A percentile compares a stretch with the other conserved stretches of the same genome.
Conservation (phyloP, 495 filamentous ascomycete genomes). For the Echria macrotheca region DNA sequence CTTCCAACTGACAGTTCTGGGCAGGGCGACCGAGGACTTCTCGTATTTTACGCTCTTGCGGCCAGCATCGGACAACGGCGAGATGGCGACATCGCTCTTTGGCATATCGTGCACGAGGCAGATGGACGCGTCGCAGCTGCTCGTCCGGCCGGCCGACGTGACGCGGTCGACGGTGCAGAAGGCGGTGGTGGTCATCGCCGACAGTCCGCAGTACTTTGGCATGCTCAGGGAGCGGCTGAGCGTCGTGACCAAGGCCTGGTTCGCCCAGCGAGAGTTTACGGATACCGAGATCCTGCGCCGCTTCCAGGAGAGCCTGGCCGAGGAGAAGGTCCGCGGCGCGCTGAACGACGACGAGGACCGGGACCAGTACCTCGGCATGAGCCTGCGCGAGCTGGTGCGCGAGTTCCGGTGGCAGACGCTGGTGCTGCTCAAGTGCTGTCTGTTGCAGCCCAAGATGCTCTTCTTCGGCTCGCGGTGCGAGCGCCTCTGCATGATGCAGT, state of each 20-base stretch:
- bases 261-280: slow-evolving; percentile 78
- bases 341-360: slow-evolving; percentile 64
- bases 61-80: slow-evolving; percentile 48
- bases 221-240: slow-evolving; percentile 77
- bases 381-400: slow-evolving; percentile 83
- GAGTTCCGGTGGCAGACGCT: slow-evolving; percentile 92
- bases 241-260: slow-evolving; percentile 92
- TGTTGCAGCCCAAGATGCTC: slow-evolving; percentile 98
- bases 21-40: slow-evolving; percentile 84
- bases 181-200: slow-evolving; percentile 93
- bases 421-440: slow-evolving; percentile 85
- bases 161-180: slow-evolving; percentile 96
- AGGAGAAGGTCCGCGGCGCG: slow-evolving; percentile 55
- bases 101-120: slow-evolving; percentile 94
- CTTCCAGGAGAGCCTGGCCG: slow-evolving; percentile 83
- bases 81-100: slow-evolving; percentile 79
- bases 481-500: slow-evolving; percentile 94
- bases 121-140: slow-evolving; percentile 70
- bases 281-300: slow-evolving; percentile 55
- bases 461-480: slow-evolving; percentile 97
- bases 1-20: slow-evolving; percentile 1
- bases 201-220: slow-evolving; percentile 75
- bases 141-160: slow-evolving; percentile 77
- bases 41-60: slow-evolving; percentile 93
- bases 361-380: slow-evolving; percentile 89